phyloP scores from a whole-genome alignment of 306 rosid species.

The Casuarina glauca region DNA sequence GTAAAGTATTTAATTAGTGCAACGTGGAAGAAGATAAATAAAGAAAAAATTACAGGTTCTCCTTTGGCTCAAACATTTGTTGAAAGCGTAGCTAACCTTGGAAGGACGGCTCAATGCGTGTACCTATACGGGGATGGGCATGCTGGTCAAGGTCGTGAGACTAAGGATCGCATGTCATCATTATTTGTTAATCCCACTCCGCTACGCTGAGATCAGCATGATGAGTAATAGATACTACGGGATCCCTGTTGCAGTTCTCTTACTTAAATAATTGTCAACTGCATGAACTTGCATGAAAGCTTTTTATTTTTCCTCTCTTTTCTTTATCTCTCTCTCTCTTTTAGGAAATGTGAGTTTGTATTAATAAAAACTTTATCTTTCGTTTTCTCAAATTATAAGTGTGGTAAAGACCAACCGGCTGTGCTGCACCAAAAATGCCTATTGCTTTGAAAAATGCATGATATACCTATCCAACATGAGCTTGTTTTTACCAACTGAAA shows the following conservation, averaged over 20 bases:
- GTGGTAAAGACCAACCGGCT: no score
- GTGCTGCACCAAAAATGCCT: no score
- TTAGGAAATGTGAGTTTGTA: no score
- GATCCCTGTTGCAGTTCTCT: not conserved
- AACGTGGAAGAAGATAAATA: constrained; percentile 32
- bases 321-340: no score
- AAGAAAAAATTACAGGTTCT: not conserved
- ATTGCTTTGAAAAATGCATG: no score
- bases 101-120: constrained; percentile 21
- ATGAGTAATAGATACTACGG: not conserved
- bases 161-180: not conserved
- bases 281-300: no score
- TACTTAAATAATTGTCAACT: no score
- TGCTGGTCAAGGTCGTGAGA: not conserved
- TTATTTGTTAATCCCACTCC: not conserved
- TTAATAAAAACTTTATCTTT: no score
- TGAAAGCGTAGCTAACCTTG: not conserved
- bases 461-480: no score
- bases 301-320: no score
- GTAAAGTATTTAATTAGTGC: constrained; percentile 6
- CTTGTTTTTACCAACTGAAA: no score
- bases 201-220: not conserved
- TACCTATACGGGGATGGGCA: constrained; percentile 14
- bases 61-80: constrained; percentile 11
- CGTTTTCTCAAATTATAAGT: no score